Evolutionary conservation across 495 filamentous ascomycete species (phyloP).

Genomic region (Aspergillus sparsus): DNA sequence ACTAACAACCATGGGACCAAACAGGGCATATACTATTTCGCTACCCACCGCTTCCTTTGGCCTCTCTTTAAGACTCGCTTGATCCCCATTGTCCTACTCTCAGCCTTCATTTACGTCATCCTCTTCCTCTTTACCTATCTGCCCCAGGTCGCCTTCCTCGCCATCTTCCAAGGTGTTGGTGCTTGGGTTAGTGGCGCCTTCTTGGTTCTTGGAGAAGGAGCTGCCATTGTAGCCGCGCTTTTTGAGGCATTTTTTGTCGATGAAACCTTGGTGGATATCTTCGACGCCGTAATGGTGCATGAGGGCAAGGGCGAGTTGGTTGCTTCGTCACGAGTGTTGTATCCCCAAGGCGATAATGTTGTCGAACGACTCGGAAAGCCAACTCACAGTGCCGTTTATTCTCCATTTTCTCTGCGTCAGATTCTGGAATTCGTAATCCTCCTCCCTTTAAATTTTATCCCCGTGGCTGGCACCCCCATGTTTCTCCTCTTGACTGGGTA

Average conservation of each 20-base stretch:
- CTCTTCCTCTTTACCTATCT: conserved; percentile 64
- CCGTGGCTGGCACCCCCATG: conserved; percentile 61
- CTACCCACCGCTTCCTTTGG: conserved; percentile 61
- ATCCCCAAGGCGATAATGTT: conserved; percentile 53
- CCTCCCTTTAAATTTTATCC: conserved; percentile 66
- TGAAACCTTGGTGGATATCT: conserved; percentile 67
- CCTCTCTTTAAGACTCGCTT: conserved; percentile 61
- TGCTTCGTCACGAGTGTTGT: conserved; percentile 53
- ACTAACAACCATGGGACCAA: not conserved
- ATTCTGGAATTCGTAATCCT: conserved; percentile 75
- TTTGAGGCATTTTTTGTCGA: conserved; percentile 72
- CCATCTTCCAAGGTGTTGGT: conserved; percentile 59
- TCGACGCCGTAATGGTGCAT: conserved; percentile 62
- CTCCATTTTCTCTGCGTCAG: conserved; percentile 71
- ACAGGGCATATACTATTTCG: conserved; percentile 63
- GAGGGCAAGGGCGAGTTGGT: conserved; percentile 61
- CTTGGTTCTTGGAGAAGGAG: conserved; percentile 66
- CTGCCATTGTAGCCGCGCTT: conserved; percentile 58
- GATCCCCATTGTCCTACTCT: conserved; percentile 58
- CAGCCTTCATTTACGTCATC: conserved; percentile 58
- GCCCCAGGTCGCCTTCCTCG: conserved; percentile 63
- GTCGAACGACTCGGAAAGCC: conserved; percentile 60
- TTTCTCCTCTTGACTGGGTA: conserved; percentile 65
- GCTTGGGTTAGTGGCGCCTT: conserved; percentile 66
- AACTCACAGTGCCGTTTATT: conserved; percentile 57